These are phyloP conservation scores for Endothia cerciana DNA, from an alignment of 2,329 filamentous ascomycete species.

Conservation along the genomic window DNA sequence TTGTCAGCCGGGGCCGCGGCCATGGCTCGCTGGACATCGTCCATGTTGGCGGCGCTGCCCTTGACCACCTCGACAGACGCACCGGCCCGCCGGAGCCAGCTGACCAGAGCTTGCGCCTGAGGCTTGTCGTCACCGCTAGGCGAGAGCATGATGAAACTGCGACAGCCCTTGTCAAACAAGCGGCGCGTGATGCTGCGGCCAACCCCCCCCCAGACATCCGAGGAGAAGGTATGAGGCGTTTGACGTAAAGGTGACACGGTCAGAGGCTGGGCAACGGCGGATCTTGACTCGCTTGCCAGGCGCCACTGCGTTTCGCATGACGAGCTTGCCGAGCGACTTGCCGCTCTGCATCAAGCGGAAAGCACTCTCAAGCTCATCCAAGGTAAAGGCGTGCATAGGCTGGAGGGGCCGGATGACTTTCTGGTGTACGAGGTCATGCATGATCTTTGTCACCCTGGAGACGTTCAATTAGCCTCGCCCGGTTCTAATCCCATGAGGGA, in stretches of 20 bases:
- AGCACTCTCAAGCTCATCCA: slow-evolving; percentile 10
- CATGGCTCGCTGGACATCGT: slow-evolving; percentile 6
- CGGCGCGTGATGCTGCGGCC: slow-evolving; percentile 15
- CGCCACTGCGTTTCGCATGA: slow-evolving; percentile 31
- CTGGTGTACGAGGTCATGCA: slow-evolving; percentile 1
- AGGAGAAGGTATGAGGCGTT: slow-evolving; percentile 16
- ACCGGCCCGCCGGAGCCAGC: background rate
- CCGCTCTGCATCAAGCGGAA: slow-evolving; percentile 46
- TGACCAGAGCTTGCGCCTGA: background rate
- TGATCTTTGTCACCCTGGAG: background rate
- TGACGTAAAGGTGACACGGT: background rate
- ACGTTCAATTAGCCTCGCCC: background rate
- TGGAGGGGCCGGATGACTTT: background rate
- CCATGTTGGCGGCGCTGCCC: slow-evolving; percentile 12
- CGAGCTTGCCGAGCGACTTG: slow-evolving; percentile 48
- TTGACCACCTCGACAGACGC: background rate
- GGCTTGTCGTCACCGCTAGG: slow-evolving; percentile 2
- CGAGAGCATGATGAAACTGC: slow-evolving; percentile 18
- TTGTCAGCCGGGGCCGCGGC: background rate
- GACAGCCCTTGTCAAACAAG: slow-evolving; percentile 18
- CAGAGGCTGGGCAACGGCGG: slow-evolving; percentile 1
- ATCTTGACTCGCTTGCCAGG: background rate
- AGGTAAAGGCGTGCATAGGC: slow-evolving; percentile 3
- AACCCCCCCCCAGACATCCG: slow-evolving; percentile 14
- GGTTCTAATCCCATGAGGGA: too few relatives aligned